Percentiles rank a stretch among this genome's conserved stretches.
Evolutionary conservation across 768 basidiomycete species (phyloP).

Genomic region (Xanthoconium stramineum): DNA sequence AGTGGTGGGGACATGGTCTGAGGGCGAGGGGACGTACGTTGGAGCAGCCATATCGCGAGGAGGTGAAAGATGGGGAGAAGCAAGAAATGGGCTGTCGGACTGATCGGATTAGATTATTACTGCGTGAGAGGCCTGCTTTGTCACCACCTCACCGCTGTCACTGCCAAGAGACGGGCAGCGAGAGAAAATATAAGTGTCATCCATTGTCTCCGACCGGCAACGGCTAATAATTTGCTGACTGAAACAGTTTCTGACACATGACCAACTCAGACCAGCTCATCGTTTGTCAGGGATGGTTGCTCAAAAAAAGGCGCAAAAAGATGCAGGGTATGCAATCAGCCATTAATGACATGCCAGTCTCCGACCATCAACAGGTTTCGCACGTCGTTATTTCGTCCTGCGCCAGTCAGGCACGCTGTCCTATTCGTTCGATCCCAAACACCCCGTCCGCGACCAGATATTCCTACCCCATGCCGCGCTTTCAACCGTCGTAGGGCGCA

Average conservation of each 20-base stretch:
- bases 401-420: conserved; percentile 65
- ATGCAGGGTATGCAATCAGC: conserved; percentile 63
- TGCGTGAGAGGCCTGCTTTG: conserved; percentile 20
- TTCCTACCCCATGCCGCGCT: conserved; percentile 70
- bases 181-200: conserved; percentile 6
- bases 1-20: conserved; percentile 10
- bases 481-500: conserved; percentile 67
- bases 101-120: conserved; percentile 27
- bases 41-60: conserved; percentile 41
- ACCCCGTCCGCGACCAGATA: conserved; percentile 68
- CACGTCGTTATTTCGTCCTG: conserved; percentile 77
- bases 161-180: background rate
- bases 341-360: background rate
- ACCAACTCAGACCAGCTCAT: conserved; percentile 25
- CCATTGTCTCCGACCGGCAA: too few species aligned
- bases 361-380: conserved; percentile 56
- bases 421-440: conserved; percentile 72
- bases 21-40: conserved; percentile 42
- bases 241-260: too few species aligned
- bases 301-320: conserved; percentile 85
- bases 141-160: background rate
- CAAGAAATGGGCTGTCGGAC: conserved; percentile 9
- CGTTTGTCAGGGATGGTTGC: conserved; percentile 70
- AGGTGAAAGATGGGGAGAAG: conserved; percentile 29
- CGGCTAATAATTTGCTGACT: too few species aligned